Percentiles rank a stretch among this genome's conserved stretches.
Conservation (phyloP, 2,329 filamentous ascomycete genomes). For the Chaetomium sp. region DNA sequence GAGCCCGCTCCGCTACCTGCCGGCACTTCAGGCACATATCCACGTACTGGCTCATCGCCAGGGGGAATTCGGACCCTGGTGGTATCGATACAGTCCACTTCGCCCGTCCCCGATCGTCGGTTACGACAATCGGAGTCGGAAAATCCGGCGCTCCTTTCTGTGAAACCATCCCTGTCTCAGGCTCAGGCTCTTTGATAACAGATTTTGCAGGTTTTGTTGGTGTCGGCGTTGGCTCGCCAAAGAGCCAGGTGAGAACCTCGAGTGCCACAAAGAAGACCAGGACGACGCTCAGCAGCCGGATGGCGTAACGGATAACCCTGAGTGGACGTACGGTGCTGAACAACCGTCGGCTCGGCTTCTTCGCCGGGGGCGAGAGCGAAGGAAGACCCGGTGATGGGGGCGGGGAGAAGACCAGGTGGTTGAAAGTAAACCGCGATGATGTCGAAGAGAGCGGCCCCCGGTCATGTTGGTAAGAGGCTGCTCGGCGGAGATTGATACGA, state of each 20-base stretch:
- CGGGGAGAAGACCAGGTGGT: conserved; percentile 67
- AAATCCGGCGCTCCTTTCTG: conserved; percentile 68
- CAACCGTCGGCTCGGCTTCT: conserved; percentile 60
- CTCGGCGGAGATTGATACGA: conserved; percentile 60
- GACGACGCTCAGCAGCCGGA: conserved; percentile 49
- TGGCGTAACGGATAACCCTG: conserved; percentile 57
- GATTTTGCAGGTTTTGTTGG: conserved; percentile 29
- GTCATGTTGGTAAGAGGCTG: conserved; percentile 60
- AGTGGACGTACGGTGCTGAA: conserved; percentile 49
- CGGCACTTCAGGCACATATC: conserved; percentile 69
- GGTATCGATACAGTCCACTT: conserved; percentile 86
- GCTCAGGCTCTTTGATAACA: conserved; percentile 46
- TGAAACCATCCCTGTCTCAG: conserved; percentile 70
- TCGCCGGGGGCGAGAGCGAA: conserved; percentile 65
- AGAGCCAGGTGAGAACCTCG: conserved; percentile 42
- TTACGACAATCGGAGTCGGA: conserved; percentile 71
- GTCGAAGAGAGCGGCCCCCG: conserved; percentile 59
- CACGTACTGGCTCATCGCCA: conserved; percentile 65
- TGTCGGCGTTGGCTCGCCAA: conserved; percentile 22
- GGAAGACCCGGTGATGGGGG: conserved; percentile 72
- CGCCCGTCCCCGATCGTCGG: conserved; percentile 63
- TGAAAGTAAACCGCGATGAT: conserved; percentile 66
- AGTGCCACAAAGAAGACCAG: conserved; percentile 57
- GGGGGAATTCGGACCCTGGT: conserved; percentile 64
- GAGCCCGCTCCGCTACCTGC: conserved; percentile 63